These are phyloP conservation scores for Pseudocercospora crystallina DNA, from an alignment of 2,329 filamentous ascomycete species.

Conservation along the genomic window DNA sequence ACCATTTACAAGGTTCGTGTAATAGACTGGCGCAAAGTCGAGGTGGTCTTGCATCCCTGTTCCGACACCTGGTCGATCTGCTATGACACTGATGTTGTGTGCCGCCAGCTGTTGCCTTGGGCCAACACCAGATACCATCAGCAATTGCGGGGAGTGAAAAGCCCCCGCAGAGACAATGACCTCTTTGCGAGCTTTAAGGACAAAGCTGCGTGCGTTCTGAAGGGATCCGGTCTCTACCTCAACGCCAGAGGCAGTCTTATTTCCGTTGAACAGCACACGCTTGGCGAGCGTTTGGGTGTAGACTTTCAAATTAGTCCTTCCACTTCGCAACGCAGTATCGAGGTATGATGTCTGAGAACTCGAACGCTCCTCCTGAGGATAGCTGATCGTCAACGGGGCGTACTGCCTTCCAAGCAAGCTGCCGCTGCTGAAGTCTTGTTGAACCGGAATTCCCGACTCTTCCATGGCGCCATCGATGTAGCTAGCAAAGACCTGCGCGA, in stretches of 20 bases:
- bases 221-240: constrained; percentile 9
- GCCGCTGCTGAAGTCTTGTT: constrained; percentile 16
- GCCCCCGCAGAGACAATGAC: constrained; percentile 26
- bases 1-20: constrained; percentile 10
- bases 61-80: constrained; percentile 22
- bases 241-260: constrained; percentile 22
- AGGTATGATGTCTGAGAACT: constrained; percentile 15
- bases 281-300: constrained; percentile 20
- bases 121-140: constrained; percentile 31
- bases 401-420: constrained; percentile 17
- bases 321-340: constrained; percentile 1
- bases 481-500: constrained; percentile 15
- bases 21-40: constrained; percentile 11
- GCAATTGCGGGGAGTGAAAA: constrained; percentile 31
- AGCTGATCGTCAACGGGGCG: constrained; percentile 18
- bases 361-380: constrained; percentile 19
- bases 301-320: constrained; percentile 12
- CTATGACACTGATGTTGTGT: constrained; percentile 20
- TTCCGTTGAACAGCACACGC: constrained; percentile 31
- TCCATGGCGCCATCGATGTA: constrained; percentile 9
- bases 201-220: background rate
- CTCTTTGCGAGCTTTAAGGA: constrained; percentile 4
- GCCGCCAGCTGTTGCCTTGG: constrained; percentile 12
- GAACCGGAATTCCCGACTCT: constrained; percentile 11
- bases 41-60: constrained; percentile 21